Percentiles rank a stretch among this genome's conserved stretches.
Conservation (phyloP, 169 alveolate genomes). For the Neospora caninum region DNA sequence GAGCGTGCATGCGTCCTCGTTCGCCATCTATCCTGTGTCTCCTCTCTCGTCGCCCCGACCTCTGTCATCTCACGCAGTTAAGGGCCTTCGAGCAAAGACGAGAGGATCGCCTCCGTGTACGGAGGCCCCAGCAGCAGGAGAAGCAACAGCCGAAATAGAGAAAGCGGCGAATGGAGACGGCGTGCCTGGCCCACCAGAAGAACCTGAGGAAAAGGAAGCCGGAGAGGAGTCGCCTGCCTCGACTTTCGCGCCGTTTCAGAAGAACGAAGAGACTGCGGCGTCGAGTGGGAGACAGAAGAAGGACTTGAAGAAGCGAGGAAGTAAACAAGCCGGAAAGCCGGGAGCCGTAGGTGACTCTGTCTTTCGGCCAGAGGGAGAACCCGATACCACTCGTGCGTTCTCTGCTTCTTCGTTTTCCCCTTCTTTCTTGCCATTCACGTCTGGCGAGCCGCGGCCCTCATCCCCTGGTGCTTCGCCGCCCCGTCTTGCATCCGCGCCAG, state of each 20-base stretch:
- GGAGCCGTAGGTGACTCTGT: no score
- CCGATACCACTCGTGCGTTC: no score
- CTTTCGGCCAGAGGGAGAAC: no score
- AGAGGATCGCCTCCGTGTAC: background rate
- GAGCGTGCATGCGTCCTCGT: background rate
- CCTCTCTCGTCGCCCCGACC: slow-evolving; percentile 4
- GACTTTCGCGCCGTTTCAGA: background rate
- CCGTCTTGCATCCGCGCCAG: no score
- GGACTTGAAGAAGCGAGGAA: no score
- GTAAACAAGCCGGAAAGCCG: no score
- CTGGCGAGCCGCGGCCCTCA: no score
- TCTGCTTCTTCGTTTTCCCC: no score
- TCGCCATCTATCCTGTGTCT: background rate
- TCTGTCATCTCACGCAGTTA: background rate
- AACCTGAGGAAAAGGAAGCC: no score
- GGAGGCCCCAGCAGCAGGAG: background rate
- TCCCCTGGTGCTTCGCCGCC: no score
- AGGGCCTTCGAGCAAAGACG: slow-evolving; percentile 9
- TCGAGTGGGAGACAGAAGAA: background rate
- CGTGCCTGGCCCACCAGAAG: background rate
- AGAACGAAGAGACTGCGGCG: background rate
- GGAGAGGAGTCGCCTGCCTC: background rate
- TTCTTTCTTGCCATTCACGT: no score
- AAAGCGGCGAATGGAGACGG: background rate
- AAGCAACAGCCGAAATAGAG: background rate